phyloP scores from a whole-genome alignment of 345 rosid species.

The Citrus unshiu region DNA sequence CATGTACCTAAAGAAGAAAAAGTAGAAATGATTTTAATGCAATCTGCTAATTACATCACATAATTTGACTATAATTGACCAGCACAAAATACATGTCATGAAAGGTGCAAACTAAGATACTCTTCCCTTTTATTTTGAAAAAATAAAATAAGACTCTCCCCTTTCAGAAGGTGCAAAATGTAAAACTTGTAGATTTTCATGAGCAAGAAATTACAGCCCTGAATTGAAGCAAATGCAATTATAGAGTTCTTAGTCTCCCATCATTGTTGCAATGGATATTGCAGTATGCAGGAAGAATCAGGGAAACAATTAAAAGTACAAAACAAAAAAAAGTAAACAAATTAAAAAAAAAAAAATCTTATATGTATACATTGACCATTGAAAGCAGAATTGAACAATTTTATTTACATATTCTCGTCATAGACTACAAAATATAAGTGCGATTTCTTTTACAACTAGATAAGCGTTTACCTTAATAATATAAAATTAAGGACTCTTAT shows the following conservation, averaged over 20 bases:
- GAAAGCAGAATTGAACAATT: background rate
- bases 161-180: background rate
- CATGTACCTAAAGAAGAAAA: conserved; percentile 67
- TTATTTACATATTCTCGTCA: background rate
- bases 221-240: background rate
- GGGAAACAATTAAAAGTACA: background rate
- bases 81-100: background rate
- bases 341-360: background rate
- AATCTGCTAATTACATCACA: background rate
- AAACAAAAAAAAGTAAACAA: background rate
- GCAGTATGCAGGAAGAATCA: background rate
- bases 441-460: background rate
- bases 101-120: background rate
- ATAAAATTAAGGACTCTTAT: background rate
- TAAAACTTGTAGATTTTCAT: background rate
- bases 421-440: background rate
- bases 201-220: background rate
- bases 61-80: background rate
- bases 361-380: background rate
- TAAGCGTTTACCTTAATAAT: background rate
- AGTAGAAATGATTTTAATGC: background rate
- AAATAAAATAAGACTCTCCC: too few species aligned
- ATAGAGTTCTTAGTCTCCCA: background rate
- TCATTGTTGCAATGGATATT: background rate
- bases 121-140: background rate